Evolutionary conservation across 495 filamentous ascomycete genomes (phyloP), one percentile per base, ranked within the genome.

Genomic region (Wilcoxina mikolae): DNA sequence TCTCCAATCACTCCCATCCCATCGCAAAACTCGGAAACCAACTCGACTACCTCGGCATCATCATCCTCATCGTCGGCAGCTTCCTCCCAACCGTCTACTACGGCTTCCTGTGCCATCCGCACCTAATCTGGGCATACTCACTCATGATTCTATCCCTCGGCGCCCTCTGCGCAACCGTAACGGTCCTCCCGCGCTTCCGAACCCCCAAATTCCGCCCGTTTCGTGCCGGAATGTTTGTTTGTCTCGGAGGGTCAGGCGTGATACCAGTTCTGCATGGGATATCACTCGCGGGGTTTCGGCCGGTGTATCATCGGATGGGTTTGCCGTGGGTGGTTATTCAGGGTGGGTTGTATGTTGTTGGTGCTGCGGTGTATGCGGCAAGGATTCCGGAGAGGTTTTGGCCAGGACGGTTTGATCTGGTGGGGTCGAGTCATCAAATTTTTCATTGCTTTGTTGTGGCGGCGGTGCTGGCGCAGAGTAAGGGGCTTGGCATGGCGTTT

Each of bases 11-110:
- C 63, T 81, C 77, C 0, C 74, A 73, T 12, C 59, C 55, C 1
- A 76, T 85, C 28, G 73, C 65, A 3, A 69, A 65, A 23, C 65
- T 83, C 60, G 78, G 81, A 1, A 86, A 87, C 61, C 73, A 82
- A 49, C 74, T 96, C 28, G 90, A 96, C 65, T 94, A 95, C 65
- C 75, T 89, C 15, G 90, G 90, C 9, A 96, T 95, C 64, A 83
- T 95, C 27, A 76, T 82, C 48, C 70, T 95, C 58, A 95, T 94
- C 56, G 81, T 85, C 58, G 88, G 90, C 29, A 88, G 83, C 65
- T 93, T 84, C 62, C 77, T 94, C 18, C 87, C 90, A 2, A 82
- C 82, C 44, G 67, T 95, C 53, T 93, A 84, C 70, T 96, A 94
- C 65, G 90, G 84, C 2, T 87, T 94, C 62, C 83, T 77, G 61